A percentile compares a stretch with the other conserved stretches of the same genome.
These are phyloP conservation scores for Alternaria infectoria DNA, from an alignment of 2,329 filamentous ascomycete genomes.

Conservation along the genomic window DNA sequence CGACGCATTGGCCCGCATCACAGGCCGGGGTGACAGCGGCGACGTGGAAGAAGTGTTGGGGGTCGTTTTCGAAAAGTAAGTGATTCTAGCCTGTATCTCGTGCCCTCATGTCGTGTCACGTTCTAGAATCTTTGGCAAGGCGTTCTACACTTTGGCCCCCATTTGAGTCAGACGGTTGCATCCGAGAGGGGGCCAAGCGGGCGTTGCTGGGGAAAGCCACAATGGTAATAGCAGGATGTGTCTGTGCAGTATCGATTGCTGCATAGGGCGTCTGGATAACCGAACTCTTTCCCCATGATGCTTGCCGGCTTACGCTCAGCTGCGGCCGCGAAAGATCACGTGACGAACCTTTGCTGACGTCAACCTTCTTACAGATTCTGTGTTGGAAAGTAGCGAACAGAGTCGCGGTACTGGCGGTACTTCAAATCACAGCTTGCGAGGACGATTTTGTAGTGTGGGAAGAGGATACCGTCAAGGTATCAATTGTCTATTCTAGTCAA, in stretches of 20 bases:
- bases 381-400: conserved; percentile 25
- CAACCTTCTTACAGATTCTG: conserved; percentile 25
- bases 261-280: conserved; percentile 1
- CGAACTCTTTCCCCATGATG: conserved; percentile 2
- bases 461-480: neutral
- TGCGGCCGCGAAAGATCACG: neutral
- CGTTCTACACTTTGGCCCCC: conserved; percentile 7
- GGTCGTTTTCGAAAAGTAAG: conserved; percentile 96
- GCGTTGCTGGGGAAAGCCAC: conserved; percentile 21
- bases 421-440: neutral
- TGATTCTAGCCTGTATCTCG: conserved; percentile 27
- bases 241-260: conserved; percentile 7
- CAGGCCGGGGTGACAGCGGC: conserved; percentile 80
- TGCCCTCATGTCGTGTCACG: neutral
- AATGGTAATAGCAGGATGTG: conserved; percentile 22
- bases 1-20: conserved; percentile 72
- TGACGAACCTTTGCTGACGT: conserved; percentile 7
- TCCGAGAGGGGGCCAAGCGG: conserved; percentile 4
- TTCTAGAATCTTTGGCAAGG: conserved; percentile 6
- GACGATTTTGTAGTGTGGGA: neutral
- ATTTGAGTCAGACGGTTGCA: conserved; percentile 6
- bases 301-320: conserved; percentile 10
- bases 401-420: neutral
- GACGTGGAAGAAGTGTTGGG: conserved; percentile 96
- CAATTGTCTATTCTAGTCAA: neutral